These are phyloP conservation scores for Roridomyces roridus DNA, from an alignment of 768 basidiomycete genomes.

Conservation along the genomic window DNA sequence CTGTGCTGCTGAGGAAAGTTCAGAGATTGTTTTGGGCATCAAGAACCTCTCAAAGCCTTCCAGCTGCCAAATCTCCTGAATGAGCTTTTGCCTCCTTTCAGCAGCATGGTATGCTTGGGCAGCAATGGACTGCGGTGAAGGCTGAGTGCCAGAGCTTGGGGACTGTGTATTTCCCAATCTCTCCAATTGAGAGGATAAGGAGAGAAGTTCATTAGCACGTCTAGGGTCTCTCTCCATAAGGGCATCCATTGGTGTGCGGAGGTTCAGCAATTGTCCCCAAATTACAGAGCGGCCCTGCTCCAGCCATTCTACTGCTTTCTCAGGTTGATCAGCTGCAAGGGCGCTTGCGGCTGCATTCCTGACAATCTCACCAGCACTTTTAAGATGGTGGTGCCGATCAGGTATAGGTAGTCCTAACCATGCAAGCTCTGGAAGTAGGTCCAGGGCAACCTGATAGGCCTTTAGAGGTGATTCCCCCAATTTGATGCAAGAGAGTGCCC, in stretches of 20 bases:
- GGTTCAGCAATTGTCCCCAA: not conserved
- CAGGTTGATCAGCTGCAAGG: not conserved
- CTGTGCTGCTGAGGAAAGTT: not conserved
- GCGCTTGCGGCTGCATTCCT: not conserved
- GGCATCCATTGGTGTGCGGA: conserved; percentile 15
- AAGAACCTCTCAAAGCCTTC: conserved; percentile 37
- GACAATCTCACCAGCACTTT: too few species aligned
- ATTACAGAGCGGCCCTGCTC: conserved; percentile 5
- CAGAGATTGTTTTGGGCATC: not conserved
- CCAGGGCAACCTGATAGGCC: too few species aligned
- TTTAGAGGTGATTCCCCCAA: too few species aligned
- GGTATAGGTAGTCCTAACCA: conserved; percentile 17
- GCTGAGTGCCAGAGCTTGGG: not conserved
- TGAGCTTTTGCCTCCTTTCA: not conserved
- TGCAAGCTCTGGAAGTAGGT: too few species aligned
- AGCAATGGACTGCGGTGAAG: not conserved
- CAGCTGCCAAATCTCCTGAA: conserved; percentile 1
- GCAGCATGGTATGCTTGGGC: not conserved
- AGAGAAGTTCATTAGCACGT: conserved; percentile 11
- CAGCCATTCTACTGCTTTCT: conserved; percentile 16
- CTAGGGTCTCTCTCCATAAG: conserved; percentile 4
- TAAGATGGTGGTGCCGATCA: conserved; percentile 2
- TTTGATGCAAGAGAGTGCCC: too few species aligned
- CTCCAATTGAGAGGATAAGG: not conserved
- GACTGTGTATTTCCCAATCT: not conserved